phyloP scores from a whole-genome alignment of 352 stramenopile genomes.

The Globisporangium splendens region DNA sequence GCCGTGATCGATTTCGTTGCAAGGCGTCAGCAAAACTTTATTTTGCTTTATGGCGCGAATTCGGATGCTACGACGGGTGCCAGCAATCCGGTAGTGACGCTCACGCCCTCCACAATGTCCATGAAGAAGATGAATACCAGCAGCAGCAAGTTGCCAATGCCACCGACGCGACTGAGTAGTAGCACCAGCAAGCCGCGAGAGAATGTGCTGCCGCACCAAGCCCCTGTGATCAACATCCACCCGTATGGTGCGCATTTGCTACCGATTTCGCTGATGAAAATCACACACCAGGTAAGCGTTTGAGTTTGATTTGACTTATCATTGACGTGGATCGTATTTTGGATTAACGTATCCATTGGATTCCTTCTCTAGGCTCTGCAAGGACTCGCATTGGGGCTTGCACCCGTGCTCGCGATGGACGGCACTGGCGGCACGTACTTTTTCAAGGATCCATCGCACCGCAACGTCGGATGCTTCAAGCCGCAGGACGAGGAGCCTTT shows the following conservation, averaged over 20 bases:
- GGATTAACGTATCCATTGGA: background rate
- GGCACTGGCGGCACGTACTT: conserved; percentile 98
- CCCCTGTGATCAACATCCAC: conserved; percentile 72
- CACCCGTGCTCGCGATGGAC: conserved; percentile 92
- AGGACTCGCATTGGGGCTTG: conserved; percentile 88
- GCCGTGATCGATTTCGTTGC: conserved; percentile 76
- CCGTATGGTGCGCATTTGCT: conserved; percentile 75
- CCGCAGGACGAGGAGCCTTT: conserved; percentile 98
- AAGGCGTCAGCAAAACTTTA: conserved; percentile 52
- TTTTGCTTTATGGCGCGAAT: conserved; percentile 29
- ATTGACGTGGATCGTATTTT: background rate
- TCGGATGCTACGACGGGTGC: conserved; percentile 8
- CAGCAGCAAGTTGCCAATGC: background rate
- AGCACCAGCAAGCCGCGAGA: conserved; percentile 2
- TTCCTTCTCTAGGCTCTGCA: conserved; percentile 61
- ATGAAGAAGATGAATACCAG: conserved; percentile 12
- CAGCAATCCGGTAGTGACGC: conserved; percentile 5
- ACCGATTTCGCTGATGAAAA: conserved; percentile 76
- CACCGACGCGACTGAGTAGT: conserved; percentile 11
- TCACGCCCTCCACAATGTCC: conserved; percentile 2
- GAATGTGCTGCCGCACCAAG: conserved; percentile 48
- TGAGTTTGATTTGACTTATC: too few species aligned
- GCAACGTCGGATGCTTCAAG: conserved; percentile 97
- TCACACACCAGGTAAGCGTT: conserved; percentile 66
- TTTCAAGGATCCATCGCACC: conserved; percentile 92